Percentiles rank a stretch among this genome's conserved stretches.
These are phyloP conservation scores for Sclerotiophoma versabilis DNA, from an alignment of 2,329 filamentous ascomycete genomes.

Conservation along the genomic window DNA sequence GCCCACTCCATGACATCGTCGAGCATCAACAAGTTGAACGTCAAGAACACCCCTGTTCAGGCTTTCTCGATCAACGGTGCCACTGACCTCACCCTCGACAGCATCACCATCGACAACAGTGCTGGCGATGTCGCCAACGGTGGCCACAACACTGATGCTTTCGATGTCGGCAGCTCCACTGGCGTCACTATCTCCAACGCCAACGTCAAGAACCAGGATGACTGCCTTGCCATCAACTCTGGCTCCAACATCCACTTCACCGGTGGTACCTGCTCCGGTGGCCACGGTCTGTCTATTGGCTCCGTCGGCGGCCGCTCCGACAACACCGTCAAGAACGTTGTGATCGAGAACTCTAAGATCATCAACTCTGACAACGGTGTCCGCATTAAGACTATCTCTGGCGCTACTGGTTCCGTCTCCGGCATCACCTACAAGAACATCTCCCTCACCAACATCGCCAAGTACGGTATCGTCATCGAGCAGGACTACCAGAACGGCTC, in stretches of 20 bases:
- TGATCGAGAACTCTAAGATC: conserved; percentile 58
- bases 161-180: conserved; percentile 61
- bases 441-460: conserved; percentile 52
- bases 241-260: conserved; percentile 53
- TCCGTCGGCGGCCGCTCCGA: conserved; percentile 64
- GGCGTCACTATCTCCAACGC: conserved; percentile 60
- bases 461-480: conserved; percentile 61
- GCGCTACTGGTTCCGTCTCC: conserved; percentile 60
- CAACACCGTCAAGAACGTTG: conserved; percentile 63
- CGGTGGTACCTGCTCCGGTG: conserved; percentile 57
- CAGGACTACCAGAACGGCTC: conserved; percentile 61
- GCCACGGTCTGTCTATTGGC: conserved; percentile 67
- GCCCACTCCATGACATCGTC: conserved; percentile 62
- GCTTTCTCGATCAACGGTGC: conserved; percentile 57
- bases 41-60: conserved; percentile 64
- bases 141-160: conserved; percentile 63
- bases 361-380: conserved; percentile 63
- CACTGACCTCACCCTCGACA: conserved; percentile 55
- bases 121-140: conserved; percentile 55
- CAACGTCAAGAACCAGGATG: conserved; percentile 65
- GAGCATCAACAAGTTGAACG: conserved; percentile 57
- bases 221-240: conserved; percentile 66
- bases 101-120: conserved; percentile 65
- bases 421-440: conserved; percentile 59
- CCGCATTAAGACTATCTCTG: conserved; percentile 65